Conservation (phyloP, 768 basidiomycete species). For the Kockovaella imperatae region DNA sequence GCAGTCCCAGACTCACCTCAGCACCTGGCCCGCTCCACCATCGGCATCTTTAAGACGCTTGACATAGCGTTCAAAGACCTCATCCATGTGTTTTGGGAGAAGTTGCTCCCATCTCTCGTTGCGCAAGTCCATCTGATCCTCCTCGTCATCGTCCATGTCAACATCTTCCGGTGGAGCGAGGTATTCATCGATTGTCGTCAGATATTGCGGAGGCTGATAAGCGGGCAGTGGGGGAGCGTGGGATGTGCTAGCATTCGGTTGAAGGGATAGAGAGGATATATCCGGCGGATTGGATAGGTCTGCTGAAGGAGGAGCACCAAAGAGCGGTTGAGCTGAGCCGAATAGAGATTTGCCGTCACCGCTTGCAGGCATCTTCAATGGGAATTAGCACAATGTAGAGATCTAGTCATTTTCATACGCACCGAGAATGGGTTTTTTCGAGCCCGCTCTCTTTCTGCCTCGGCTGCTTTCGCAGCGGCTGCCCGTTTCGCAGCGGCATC, state of each 20-base stretch:
- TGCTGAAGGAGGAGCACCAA: conserved; percentile 4
- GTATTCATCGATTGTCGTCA: conserved; percentile 40
- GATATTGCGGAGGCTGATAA: conserved; percentile 42
- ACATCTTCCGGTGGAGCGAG: conserved; percentile 27
- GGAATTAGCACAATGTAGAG: background rate
- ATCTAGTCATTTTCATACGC: conserved; percentile 6
- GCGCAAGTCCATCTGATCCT: too few relatives aligned
- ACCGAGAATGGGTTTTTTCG: conserved; percentile 43
- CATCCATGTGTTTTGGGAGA: conserved; percentile 62
- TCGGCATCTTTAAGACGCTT: conserved; percentile 65
- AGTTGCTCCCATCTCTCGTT: conserved; percentile 50
- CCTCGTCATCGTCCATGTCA: conserved; percentile 49
- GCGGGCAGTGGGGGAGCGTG: conserved; percentile 38
- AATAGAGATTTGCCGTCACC: conserved; percentile 23
- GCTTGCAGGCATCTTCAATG: background rate
- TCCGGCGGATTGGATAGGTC: conserved; percentile 14
- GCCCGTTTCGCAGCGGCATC: conserved; percentile 34
- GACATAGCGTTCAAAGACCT: conserved; percentile 76
- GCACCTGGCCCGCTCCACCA: conserved; percentile 55
- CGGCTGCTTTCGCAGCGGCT: conserved; percentile 19
- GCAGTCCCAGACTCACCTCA: conserved; percentile 55
- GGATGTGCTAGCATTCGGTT: conserved; percentile 13
- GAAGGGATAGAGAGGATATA: conserved; percentile 16
- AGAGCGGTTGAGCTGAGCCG: conserved; percentile 24
- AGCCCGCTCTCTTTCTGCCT: conserved; percentile 23